Evolutionary conservation across 2,329 filamentous ascomycete genomes (phyloP), one percentile per base, ranked within the genome.

Genomic region (Phialocephala sp.): DNA sequence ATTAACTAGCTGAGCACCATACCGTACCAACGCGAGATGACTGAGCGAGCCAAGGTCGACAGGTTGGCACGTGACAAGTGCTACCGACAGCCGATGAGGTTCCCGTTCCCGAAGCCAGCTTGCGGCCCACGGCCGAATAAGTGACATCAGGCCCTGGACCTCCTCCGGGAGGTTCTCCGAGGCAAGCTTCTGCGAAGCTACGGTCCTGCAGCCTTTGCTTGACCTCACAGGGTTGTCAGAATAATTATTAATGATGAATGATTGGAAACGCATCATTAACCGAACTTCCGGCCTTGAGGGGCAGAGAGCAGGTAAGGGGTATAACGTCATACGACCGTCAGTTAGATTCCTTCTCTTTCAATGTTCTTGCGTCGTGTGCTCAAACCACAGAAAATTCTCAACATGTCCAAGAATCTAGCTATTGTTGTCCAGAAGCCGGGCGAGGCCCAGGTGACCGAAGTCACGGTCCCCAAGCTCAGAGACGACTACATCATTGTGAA

Each of bases 401-500:
- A 47, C 72, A 56, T 47, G 73, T 74, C 50, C 12, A 67, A 57
- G 27, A 73, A 70, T 22, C 64, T 63, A 18, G 72, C 72, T 58
- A 71, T 75, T 62, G 66, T 73, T 43, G 69, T 73, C 9, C 57
- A 70, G 11, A 69, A 73, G 24, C 62, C 62, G 18, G 71, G 69
- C 22, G 63, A 71, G 47, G 71, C 72, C 22, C 60, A 55, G 12
- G 61, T 68, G n/a, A 60, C 55, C 8, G 72, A 75, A 39, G 71
- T 66, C 27, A 60, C 68, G 2, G 65, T 72, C 20, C 74, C 73
- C 9, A 72, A 68, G 52, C 68, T 76, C n/a, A 67, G 73, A 54
- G 73, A 75, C 64, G 73, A 76, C 47, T 76, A 75, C 47, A 67
- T 76, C n/a, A 39, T 75, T 2, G 60, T 76, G 56, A 75, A 74